phyloP scores from a whole-genome alignment of 2,329 filamentous ascomycete species.

The Aspergillus pseudoterreus region DNA sequence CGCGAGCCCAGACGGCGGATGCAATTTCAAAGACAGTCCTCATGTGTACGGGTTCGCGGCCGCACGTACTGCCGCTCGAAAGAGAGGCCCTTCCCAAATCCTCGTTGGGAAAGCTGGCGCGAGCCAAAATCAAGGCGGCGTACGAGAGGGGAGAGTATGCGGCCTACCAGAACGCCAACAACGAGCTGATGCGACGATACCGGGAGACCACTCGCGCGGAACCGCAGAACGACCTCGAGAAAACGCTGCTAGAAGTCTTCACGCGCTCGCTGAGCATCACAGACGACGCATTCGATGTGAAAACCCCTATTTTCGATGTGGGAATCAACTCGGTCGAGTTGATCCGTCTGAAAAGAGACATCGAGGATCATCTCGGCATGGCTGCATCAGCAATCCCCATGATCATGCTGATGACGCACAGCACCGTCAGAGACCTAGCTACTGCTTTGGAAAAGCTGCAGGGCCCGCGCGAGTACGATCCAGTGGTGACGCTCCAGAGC shows the following conservation, averaged over 20 bases:
- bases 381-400: constrained; percentile 33
- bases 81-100: constrained; percentile 8
- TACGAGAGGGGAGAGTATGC: constrained; percentile 45
- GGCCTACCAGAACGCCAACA: constrained; percentile 24
- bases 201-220: neutral
- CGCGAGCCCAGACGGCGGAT: constrained; percentile 4
- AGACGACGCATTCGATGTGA: constrained; percentile 6
- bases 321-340: constrained; percentile 37
- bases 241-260: constrained; percentile 5
- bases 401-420: constrained; percentile 26
- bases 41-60: constrained; percentile 3
- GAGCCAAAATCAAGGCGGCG: constrained; percentile 14
- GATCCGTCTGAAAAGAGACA: constrained; percentile 34
- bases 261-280: constrained; percentile 4
- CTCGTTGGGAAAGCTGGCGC: constrained; percentile 11
- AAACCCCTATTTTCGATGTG: constrained; percentile 21
- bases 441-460: constrained; percentile 17
- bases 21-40: constrained; percentile 5
- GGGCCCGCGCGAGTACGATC: constrained; percentile 20
- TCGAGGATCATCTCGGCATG: constrained; percentile 28
- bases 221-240: constrained; percentile 9
- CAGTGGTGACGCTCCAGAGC: constrained; percentile 27
- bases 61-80: constrained; percentile 9
- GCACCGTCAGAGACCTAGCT: constrained; percentile 24
- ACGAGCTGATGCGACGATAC: neutral